Evolutionary conservation across 306 rosid species (phyloP), one percentile per base, ranked within the genome.

Genomic region (Cicer judaicum): DNA sequence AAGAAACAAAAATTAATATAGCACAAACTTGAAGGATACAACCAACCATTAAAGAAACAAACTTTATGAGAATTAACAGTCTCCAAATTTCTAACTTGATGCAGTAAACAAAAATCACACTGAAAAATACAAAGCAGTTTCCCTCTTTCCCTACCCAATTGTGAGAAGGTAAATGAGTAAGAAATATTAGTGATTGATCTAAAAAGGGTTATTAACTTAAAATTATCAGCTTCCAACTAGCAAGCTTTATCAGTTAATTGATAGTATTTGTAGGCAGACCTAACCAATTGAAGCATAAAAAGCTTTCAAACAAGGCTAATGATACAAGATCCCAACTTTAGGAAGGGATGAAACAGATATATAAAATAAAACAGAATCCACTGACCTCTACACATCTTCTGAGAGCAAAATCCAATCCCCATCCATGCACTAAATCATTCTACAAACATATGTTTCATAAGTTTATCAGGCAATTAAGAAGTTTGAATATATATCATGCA

Each of bases 371-470:
- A 42, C n/a, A 53, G 47, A 82, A 73, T 68, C 44, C 52, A 34
- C 89, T 85, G 34, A 94, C 98, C 96, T 91, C 91, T 73, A 86
- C 94, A 65, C 98, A 94, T 91, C 98, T 87, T 86, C 97, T 81
- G 62, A 94, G 97, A 85, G 97, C 96, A 59, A 94, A 94, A 85
- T 94, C 98, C 84, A 94, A 68, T 79, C 98, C 98, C 98, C 98
- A 94, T 79, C 98, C 96, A 82, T 91, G 97, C 80, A 94, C 98
- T 82, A 94, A 82, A 87, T 94, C 98, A 82, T 94, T 94, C 98
- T 94, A 66, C 85, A 84, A 80, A 75, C 52, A 87, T 42, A 65
- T 29, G 65, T 64, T 80, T 73, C 21, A 54, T 57, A 15, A 24
- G 64, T 73, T 42, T 12, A 43, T 53, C 78, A 66, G 49, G 52